Conservation (phyloP, 306 rosid genomes). For the Rosa persica region DNA sequence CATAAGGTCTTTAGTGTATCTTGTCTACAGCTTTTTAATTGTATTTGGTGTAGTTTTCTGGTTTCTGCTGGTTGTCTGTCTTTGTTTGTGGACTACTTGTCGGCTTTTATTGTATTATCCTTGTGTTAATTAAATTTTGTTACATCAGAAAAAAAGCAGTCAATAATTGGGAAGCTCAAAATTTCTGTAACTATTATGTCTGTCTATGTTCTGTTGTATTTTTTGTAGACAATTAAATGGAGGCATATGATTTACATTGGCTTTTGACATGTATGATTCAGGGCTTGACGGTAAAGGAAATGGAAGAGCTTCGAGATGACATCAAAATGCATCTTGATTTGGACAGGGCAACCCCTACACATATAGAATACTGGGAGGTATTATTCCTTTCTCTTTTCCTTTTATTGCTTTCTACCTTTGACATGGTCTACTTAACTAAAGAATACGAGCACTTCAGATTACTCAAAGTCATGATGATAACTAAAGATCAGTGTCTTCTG, state of each 20-base stretch:
- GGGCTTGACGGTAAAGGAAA: slow-evolving; percentile 97
- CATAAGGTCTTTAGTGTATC: neutral
- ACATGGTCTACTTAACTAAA: neutral
- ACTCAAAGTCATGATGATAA: neutral
- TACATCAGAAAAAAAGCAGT: neutral
- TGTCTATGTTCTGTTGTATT: neutral
- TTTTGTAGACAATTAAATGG: neutral
- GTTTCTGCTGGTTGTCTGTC: neutral
- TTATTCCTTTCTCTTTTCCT: slow-evolving; percentile 19
- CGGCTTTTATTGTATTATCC: neutral
- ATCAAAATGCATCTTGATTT: slow-evolving; percentile 98
- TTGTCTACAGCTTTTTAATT: neutral
- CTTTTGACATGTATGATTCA: slow-evolving; percentile 38
- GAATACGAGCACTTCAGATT: neutral
- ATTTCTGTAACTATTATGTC: neutral
- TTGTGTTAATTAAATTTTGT: neutral
- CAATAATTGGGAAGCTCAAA: slow-evolving; percentile 3
- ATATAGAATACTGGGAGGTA: slow-evolving; percentile 97
- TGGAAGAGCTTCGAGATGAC: slow-evolving; percentile 94
- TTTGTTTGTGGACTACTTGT: neutral
- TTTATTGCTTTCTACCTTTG: slow-evolving; percentile 16
- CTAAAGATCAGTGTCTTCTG: neutral
- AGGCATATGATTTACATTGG: slow-evolving; percentile 6
- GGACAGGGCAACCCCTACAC: slow-evolving; percentile 91
- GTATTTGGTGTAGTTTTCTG: neutral